Evolutionary conservation across 495 filamentous ascomycete species (phyloP).

Genomic region (Talaromyces ruber): DNA sequence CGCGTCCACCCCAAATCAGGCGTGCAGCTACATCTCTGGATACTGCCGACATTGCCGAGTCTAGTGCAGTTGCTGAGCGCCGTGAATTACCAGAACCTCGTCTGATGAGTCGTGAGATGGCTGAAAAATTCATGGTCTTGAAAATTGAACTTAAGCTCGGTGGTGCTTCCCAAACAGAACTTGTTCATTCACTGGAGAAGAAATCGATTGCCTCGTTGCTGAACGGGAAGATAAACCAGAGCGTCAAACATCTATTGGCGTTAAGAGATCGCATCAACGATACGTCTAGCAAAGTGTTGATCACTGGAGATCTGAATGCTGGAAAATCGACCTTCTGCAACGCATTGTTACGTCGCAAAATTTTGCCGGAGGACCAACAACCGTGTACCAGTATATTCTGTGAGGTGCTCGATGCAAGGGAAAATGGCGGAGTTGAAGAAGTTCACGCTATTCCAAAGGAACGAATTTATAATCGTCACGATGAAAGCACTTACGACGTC

Average conservation of each 20-base stretch:
- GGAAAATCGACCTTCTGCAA: slow-evolving; percentile 99
- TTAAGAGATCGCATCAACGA: slow-evolving; percentile 93
- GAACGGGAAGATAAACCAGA: slow-evolving; percentile 89
- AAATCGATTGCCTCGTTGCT: slow-evolving; percentile 77
- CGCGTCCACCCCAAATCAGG: slow-evolving; percentile 44
- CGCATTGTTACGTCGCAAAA: slow-evolving; percentile 81
- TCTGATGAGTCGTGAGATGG: slow-evolving; percentile 85
- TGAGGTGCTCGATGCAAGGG: slow-evolving; percentile 85
- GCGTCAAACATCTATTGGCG: slow-evolving; percentile 77
- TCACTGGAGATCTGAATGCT: slow-evolving; percentile 96
- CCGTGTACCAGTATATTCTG: slow-evolving; percentile 99
- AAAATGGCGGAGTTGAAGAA: slow-evolving; percentile 86
- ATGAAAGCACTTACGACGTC: slow-evolving; percentile 89
- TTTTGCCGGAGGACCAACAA: slow-evolving; percentile 93
- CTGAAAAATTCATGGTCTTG: slow-evolving; percentile 89
- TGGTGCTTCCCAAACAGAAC: slow-evolving; percentile 71
- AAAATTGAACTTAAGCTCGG: slow-evolving; percentile 93
- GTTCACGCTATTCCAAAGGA: slow-evolving; percentile 90
- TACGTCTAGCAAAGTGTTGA: slow-evolving; percentile 91
- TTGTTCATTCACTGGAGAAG: slow-evolving; percentile 96
- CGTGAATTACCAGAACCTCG: slow-evolving; percentile 54
- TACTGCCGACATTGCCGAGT: slow-evolving; percentile 60
- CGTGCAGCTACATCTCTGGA: slow-evolving; percentile 67
- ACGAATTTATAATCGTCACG: slow-evolving; percentile 69
- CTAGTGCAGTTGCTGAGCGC: slow-evolving; percentile 57